These are phyloP conservation scores for Xerophyta viscosa DNA, from an alignment of 106 monocot genomes.

Conservation along the genomic window DNA sequence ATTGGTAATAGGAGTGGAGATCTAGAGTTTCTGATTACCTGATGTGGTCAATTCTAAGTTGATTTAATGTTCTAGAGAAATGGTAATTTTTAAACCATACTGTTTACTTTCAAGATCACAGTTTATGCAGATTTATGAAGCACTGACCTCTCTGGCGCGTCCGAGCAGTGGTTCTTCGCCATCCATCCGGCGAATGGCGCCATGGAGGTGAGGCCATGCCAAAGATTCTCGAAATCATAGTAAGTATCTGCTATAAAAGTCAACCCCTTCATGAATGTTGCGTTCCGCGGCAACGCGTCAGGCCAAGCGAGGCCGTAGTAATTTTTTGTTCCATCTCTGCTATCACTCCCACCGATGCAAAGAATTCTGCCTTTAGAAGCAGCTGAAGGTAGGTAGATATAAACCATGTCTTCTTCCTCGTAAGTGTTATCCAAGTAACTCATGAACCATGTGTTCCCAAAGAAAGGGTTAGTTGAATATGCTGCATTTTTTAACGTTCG, in stretches of 20 bases:
- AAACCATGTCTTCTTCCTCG: slow-evolving; percentile 8
- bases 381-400: slow-evolving; percentile 15
- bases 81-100: too few species aligned
- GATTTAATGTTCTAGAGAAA: too few species aligned
- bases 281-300: slow-evolving; percentile 1
- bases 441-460: slow-evolving; percentile 27
- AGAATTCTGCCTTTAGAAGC: slow-evolving; percentile 1
- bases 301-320: not conserved
- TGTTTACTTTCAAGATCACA: too few species aligned
- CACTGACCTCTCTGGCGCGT: too few species aligned
- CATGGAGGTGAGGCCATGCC: slow-evolving; percentile 22
- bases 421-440: slow-evolving; percentile 7
- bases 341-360: slow-evolving; percentile 3
- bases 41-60: too few species aligned
- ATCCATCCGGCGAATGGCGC: too few species aligned
- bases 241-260: slow-evolving; percentile 20
- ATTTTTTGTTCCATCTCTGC: not conserved
- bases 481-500: slow-evolving; percentile 4
- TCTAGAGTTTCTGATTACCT: too few species aligned
- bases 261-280: slow-evolving; percentile 1
- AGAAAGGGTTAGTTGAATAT: slow-evolving; percentile 1
- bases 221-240: slow-evolving; percentile 24
- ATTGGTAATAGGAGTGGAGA: too few species aligned
- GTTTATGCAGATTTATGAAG: too few species aligned
- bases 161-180: too few species aligned